Base-by-base conservation (phyloP, 2,329 filamentous ascomycete species). In the Chaetomium olivaceum region DNA sequence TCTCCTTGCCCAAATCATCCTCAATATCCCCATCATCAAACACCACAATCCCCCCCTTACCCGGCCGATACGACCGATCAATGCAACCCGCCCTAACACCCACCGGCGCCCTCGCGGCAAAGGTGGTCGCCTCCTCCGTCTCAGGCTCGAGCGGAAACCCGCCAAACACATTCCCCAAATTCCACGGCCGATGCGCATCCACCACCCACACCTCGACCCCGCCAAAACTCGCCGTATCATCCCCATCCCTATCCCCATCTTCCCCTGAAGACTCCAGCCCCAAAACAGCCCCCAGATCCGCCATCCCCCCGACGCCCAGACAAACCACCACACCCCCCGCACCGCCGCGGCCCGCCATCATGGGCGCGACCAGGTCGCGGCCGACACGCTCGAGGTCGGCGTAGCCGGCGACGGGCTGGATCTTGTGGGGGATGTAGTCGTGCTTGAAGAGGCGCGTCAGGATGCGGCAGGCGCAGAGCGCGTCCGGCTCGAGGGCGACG, bases 371-470 rank as follows among this genome's bases (percentile, higher is more conserved):
- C 54, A 96, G 83, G 70, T 93, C 88, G 74, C 87, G 85, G 55
- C 93, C 93, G 25, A 90, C 90, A 71, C 87, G 89, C 74, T 91
- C 85, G 56, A 99, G 86, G 76, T 98, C 95, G 70, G 87, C 89
- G 87, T 97, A 98, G 63, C 95, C 95, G 23, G 92, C 88, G 62
- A 99, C 90, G 1, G 95, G 95, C 74, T 97, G 92, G 74, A 98
- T 97, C 79, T 97, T 98, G 81, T 98, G 94, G 16, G 91, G 91
- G 72, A 99, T 96, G 76, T 96, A 98, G 82, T 99, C 95, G 83
- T 94, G 91, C 80, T 96, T 97, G 67, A 99, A 84, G n/a, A 99
- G 85, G 59, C 90, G 86, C 2, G 94, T 96, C 57, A 99, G 87
- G 67, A 99, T 97, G 68, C 93, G 92, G 77, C 93, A 96, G 68